phyloP scores from a whole-genome alignment of 805 yeast species.

The Pichia cephalocereana region DNA sequence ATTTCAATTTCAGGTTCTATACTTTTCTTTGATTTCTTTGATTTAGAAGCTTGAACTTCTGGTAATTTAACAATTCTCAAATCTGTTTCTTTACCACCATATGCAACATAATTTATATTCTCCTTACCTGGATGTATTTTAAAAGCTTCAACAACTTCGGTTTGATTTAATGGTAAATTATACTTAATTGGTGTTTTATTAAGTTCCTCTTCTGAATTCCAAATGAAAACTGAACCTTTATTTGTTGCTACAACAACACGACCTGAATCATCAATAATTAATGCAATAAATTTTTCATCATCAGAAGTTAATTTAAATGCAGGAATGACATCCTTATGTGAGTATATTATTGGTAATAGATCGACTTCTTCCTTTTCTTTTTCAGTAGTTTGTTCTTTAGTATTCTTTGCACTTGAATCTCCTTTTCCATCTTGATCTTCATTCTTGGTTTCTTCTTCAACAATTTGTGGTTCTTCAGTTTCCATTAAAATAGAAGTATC shows the following conservation, averaged over 20 bases:
- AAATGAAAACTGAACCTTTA: conserved; percentile 11
- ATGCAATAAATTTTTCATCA: conserved; percentile 12
- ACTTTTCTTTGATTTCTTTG: not conserved
- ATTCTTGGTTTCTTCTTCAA: not conserved
- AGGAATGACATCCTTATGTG: conserved; percentile 1
- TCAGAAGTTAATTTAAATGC: not conserved
- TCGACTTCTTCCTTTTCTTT: not conserved
- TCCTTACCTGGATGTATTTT: conserved; percentile 8
- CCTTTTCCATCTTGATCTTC: not conserved
- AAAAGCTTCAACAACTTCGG: conserved; percentile 24
- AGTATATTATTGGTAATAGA: conserved; percentile 3
- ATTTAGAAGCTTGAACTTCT: conserved; percentile 1
- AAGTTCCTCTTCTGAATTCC: conserved; percentile 9
- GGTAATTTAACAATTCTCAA: conserved; percentile 38
- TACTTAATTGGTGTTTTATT: conserved; percentile 23
- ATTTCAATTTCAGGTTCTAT: conserved; percentile 13
- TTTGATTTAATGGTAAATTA: conserved; percentile 21
- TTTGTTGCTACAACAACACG: conserved; percentile 5
- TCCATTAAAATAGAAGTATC: conserved; percentile 15
- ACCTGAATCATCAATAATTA: conserved; percentile 14
- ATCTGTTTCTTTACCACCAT: conserved; percentile 83
- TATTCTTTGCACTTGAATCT: not conserved
- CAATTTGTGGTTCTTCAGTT: not conserved
- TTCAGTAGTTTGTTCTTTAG: not conserved
- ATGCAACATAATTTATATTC: conserved; percentile 53